Evolutionary conservation across 805 yeast genomes (phyloP).

Genomic region (Brettanomyces naardenensis): DNA sequence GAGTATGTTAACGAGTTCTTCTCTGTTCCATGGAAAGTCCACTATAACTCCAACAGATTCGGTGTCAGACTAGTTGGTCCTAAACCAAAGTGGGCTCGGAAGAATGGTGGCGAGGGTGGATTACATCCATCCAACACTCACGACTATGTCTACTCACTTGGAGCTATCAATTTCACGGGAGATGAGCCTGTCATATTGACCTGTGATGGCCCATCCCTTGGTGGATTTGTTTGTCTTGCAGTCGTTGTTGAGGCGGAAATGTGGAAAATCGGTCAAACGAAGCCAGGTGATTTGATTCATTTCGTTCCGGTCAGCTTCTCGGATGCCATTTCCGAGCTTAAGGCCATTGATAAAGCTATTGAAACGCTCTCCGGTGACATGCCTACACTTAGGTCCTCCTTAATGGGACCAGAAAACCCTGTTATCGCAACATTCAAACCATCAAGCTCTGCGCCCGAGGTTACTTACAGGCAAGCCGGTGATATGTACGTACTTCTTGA

Average conservation of each 20-base stretch:
- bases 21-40: constrained; percentile 80
- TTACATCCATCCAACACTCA: constrained; percentile 98
- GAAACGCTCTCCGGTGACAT: constrained; percentile 34
- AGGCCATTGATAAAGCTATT: constrained; percentile 49
- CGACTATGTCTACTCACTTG: constrained; percentile 92
- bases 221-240: constrained; percentile 96
- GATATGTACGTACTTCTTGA: constrained; percentile 89
- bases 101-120: constrained; percentile 97
- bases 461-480: constrained; percentile 93
- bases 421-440: constrained; percentile 47
- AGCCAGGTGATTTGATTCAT: constrained; percentile 82
- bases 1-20: constrained; percentile 76
- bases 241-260: constrained; percentile 93
- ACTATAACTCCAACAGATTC: constrained; percentile 93
- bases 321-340: constrained; percentile 58
- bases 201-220: constrained; percentile 95
- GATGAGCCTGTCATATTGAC: constrained; percentile 97
- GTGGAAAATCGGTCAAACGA: constrained; percentile 98
- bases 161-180: constrained; percentile 97
- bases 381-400: constrained; percentile 23
- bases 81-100: constrained; percentile 93
- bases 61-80: constrained; percentile 95
- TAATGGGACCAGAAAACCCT: constrained; percentile 58
- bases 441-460: constrained; percentile 50
- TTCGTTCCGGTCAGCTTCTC: constrained; percentile 73